phyloP scores from a whole-genome alignment of 345 rosid species.

The Brassica juncea region DNA sequence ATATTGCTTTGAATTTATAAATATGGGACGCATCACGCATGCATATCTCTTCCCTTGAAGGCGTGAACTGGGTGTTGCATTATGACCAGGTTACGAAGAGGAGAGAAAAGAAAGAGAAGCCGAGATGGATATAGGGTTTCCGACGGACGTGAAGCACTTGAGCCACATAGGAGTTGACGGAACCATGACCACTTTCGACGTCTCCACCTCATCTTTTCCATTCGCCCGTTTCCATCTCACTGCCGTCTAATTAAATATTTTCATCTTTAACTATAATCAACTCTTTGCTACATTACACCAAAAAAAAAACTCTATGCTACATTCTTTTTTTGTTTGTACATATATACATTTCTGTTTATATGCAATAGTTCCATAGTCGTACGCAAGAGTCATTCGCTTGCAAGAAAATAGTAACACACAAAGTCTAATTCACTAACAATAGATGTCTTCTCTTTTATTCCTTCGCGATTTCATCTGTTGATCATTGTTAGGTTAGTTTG shows the following conservation, averaged over 20 bases:
- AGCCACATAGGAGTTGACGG: constrained; percentile 82
- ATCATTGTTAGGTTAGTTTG: too few species aligned
- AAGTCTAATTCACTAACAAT: too few species aligned
- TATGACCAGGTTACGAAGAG: constrained; percentile 55
- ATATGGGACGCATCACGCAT: not conserved
- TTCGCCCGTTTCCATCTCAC: constrained; percentile 23
- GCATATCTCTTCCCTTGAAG: not conserved
- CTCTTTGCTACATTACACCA: not conserved
- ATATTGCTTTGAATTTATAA: not conserved
- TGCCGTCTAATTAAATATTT: constrained; percentile 8
- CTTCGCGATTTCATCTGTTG: too few species aligned
- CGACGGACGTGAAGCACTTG: constrained; percentile 87
- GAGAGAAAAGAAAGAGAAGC: constrained; percentile 50
- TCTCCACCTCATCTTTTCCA: constrained; percentile 23
- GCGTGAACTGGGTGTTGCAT: not conserved
- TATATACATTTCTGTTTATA: constrained; percentile 28
- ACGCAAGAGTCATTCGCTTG: too few species aligned
- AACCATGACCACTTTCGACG: constrained; percentile 37
- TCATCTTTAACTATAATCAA: not conserved
- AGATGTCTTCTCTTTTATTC: too few species aligned
- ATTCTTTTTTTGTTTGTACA: not conserved
- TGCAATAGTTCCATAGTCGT: not conserved
- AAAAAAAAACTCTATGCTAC: too few species aligned
- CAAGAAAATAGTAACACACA: too few species aligned
- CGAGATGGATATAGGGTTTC: constrained; percentile 68